These are phyloP conservation scores for Asclepias syriaca DNA, from an alignment of 257 asterid genomes.

Conservation along the genomic window DNA sequence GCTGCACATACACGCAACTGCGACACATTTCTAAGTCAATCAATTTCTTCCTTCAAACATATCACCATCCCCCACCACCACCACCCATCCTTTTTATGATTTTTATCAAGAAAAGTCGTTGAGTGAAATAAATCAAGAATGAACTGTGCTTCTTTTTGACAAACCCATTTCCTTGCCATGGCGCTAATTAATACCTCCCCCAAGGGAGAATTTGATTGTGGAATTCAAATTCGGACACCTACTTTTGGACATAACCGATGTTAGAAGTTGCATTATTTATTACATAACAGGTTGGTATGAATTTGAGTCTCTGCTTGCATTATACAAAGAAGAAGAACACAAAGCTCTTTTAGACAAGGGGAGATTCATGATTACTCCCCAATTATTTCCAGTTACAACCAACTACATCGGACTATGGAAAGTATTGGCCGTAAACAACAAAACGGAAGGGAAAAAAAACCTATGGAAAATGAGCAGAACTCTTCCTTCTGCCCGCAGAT, in stretches of 20 bases:
- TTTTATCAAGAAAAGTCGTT: background rate
- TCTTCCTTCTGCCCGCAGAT: slow-evolving; percentile 20
- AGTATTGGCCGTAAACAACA: background rate
- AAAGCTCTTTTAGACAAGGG: background rate
- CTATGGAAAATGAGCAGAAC: slow-evolving; percentile 19
- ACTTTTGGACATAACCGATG: background rate
- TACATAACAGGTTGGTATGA: background rate
- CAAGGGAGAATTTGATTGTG: background rate
- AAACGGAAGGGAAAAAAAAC: background rate
- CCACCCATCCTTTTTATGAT: background rate
- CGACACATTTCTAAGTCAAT: background rate
- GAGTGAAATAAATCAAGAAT: background rate
- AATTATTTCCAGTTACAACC: background rate
- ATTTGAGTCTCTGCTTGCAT: slow-evolving; percentile 1
- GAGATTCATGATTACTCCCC: background rate
- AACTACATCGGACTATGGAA: background rate
- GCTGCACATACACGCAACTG: background rate
- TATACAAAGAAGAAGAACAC: background rate
- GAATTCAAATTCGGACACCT: background rate
- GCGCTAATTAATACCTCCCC: too few relatives aligned
- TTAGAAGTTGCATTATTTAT: background rate
- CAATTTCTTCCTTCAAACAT: background rate
- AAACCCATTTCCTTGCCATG: too few relatives aligned
- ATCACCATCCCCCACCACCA: background rate
- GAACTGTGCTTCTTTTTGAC: too few relatives aligned